These are phyloP conservation scores for Hyaloscypha bicolor DNA, from an alignment of 495 filamentous ascomycete species.

Conservation along the genomic window DNA sequence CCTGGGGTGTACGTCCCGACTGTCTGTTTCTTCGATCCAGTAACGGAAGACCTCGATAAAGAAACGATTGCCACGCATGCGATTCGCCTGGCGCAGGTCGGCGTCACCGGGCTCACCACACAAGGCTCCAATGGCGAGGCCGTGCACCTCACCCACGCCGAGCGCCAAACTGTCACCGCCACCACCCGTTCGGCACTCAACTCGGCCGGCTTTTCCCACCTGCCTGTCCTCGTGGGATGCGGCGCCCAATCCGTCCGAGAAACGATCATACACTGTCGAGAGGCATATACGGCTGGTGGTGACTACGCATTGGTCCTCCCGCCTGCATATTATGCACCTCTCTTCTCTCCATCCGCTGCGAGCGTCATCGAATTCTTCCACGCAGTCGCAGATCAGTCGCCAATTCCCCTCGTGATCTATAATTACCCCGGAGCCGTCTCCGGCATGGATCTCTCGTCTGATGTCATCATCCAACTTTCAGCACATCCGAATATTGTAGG, in stretches of 20 bases:
- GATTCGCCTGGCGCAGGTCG: constrained; percentile 78
- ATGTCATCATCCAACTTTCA: constrained; percentile 73
- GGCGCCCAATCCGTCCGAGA: constrained; percentile 85
- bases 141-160: constrained; percentile 72
- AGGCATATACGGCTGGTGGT: constrained; percentile 74
- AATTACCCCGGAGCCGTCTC: constrained; percentile 85
- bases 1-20: constrained; percentile 86
- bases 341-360: constrained; percentile 66
- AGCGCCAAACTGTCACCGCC: constrained; percentile 70
- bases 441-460: constrained; percentile 82
- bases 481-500: constrained; percentile 86
- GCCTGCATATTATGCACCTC: constrained; percentile 78
- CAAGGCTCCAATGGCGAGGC: constrained; percentile 93
- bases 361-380: constrained; percentile 73
- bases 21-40: constrained; percentile 82
- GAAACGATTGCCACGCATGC: constrained; percentile 73
- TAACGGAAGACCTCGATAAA: constrained; percentile 74
- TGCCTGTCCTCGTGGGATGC: constrained; percentile 85
- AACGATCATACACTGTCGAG: constrained; percentile 76
- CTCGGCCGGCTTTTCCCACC: constrained; percentile 62
- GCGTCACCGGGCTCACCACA: constrained; percentile 78
- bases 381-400: constrained; percentile 76
- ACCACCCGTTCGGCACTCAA: constrained; percentile 73
- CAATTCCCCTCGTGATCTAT: constrained; percentile 89
- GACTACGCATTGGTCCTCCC: constrained; percentile 86